Base-by-base conservation (phyloP, 2,329 filamentous ascomycete species). In the Penicillium oxalicum region DNA sequence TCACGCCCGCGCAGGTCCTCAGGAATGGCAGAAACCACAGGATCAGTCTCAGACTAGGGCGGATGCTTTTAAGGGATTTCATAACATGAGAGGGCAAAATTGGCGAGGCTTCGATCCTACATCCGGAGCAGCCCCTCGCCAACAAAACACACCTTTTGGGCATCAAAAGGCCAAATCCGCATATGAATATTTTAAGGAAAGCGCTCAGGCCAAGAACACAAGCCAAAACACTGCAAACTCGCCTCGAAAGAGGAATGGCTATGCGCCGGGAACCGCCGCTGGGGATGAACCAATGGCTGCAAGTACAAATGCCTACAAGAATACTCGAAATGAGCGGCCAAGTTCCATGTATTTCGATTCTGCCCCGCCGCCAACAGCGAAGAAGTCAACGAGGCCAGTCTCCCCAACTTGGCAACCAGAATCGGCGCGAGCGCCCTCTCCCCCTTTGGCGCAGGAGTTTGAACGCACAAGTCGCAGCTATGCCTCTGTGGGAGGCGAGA, bases 271-370 rank as follows among this genome's bases (percentile, higher is more conserved):
- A n/a, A 73, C 73, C 5, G 73, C 78, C 29, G 79, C 77, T n/a
- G 78, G 74, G 33, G 80, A 83, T 58, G 80, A 83, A 56, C 73
- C 77, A 33, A 78, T 78, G 61, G 79, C 79, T 24, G 62, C 67
- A 13, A 74, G 74, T 49, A 76, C 75, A 9, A 75, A 76, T 2
- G 74, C 77, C n/a, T 77, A 77, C 56, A 66, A 64, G 18, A 72
- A 63, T 4, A 59, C 57, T 25, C 61, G 66, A 34, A 57, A 58
- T 37, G 69, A 72, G 47, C 70, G 63, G 12, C 55, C 55, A 18
- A 58, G 68, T 33, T 56, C 57, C 45, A 57, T 56, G 45, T 68
- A 70, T 52, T 71, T 69, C 48, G 64, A 67, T 9, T 59, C 70
- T 38, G 66, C 62, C 4, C 67, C 70, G 6, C 64, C 70, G 2